Evolutionary conservation across 2,329 filamentous ascomycete species (phyloP), one percentile per base, ranked within the genome.

Genomic region (Penicillium sp.): DNA sequence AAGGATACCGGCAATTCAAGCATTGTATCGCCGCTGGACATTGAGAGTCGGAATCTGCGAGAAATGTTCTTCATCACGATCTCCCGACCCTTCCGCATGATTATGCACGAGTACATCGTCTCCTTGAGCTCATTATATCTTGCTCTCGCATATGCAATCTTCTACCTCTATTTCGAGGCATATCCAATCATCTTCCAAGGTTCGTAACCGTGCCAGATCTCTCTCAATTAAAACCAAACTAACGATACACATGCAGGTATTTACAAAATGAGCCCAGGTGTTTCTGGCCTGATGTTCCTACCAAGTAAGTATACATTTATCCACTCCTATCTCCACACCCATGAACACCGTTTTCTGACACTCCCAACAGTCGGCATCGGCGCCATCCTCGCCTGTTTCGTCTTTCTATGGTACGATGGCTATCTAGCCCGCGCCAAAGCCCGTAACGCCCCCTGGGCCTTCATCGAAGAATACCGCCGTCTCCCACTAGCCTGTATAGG

Each of bases 151-250:
- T 91, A 89, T 63, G 79, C 75, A 2, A 79, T 84, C 52, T 82
- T 83, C 58, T 84, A 82, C 74, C 86, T 91, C 68, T 88, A 84
- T 63, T 89, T 91, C 57, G 81, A 89, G 67, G 84, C 85, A 9
- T 91, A 84, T 64, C 82, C 83, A 4, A 75, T 83, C 54, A 85
- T 89, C 56, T 91, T 88, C 67, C 74, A 79, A 53, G 63, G 64
- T 52, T 41, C 8, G 54, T 47, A 12, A 3, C 10, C 1, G n/a
- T 5, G 13, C 13, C 16, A 6, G 9, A 6, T 33, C 12, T 7
- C 11, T 3, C 12, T 11, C 19, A 22, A 14, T 40, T n/a, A n/a
- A 72, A 31, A 77, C 87, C 49, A 2, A 74, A 79, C 0, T 86
- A 82, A 39, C 72, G 79, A 16, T 10, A 25, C 19, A 9, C 2